phyloP scores from a whole-genome alignment of 2,329 filamentous ascomycete genomes.

The Xylaria sp. region DNA sequence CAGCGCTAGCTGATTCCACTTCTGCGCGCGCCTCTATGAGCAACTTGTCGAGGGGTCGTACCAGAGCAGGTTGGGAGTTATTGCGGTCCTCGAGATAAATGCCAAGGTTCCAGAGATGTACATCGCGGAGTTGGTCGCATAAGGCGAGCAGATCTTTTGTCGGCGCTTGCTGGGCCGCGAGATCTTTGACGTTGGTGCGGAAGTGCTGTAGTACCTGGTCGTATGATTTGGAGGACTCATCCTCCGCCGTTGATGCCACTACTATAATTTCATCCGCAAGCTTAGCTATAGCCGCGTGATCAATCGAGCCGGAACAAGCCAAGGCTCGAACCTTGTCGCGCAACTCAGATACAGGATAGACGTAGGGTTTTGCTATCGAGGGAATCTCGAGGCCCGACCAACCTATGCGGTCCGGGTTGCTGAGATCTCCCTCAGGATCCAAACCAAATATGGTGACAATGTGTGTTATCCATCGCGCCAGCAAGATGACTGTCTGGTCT shows the following conservation, averaged over 20 bases:
- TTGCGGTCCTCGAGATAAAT: conserved; percentile 36
- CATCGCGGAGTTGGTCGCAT: conserved; percentile 34
- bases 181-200: conserved; percentile 17
- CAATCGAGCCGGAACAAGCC: conserved; percentile 23
- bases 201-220: conserved; percentile 26
- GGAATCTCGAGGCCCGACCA: conserved; percentile 34
- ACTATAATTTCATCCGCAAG: conserved; percentile 16
- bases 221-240: conserved; percentile 28
- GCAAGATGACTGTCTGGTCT: conserved; percentile 29
- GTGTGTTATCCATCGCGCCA: conserved; percentile 31
- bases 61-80: conserved; percentile 20
- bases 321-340: conserved; percentile 35
- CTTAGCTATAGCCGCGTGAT: conserved; percentile 26
- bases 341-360: conserved; percentile 34
- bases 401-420: conserved; percentile 21
- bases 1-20: conserved; percentile 21
- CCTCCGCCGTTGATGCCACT: conserved; percentile 8
- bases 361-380: conserved; percentile 26
- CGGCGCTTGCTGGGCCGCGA: conserved; percentile 27
- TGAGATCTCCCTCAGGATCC: conserved; percentile 26
- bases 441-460: conserved; percentile 34
- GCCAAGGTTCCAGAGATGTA: conserved; percentile 32
- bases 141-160: conserved; percentile 32
- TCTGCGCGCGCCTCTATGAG: conserved; percentile 27
- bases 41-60: conserved; percentile 29